Evolutionary conservation across 1,284 basidiomycete genomes (phyloP).

Genomic region (Psilocybe mexicana): DNA sequence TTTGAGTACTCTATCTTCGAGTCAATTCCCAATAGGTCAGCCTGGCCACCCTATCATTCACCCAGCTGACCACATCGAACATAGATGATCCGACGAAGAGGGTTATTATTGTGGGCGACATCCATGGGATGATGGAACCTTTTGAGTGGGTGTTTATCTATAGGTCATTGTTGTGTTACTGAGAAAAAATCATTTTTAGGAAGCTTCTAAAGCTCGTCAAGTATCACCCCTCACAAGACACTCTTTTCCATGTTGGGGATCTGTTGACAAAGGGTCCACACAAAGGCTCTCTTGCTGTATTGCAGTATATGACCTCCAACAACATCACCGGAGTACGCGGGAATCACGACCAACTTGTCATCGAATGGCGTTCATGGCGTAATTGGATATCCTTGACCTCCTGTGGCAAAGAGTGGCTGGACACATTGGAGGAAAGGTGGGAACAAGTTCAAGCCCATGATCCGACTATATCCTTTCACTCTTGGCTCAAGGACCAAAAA

Average conservation of each 20-base stretch:
- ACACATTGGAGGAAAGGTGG: slow-evolving; percentile 46
- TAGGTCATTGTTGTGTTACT: neutral
- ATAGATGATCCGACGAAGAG: slow-evolving; percentile 55
- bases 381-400: slow-evolving; percentile 57
- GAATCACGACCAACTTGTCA: slow-evolving; percentile 87
- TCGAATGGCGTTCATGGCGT: slow-evolving; percentile 87
- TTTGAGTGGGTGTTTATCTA: slow-evolving; percentile 53
- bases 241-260: slow-evolving; percentile 81
- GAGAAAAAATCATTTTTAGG: slow-evolving; percentile 36
- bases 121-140: slow-evolving; percentile 77
- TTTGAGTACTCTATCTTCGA: slow-evolving; percentile 40
- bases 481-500: slow-evolving; percentile 45
- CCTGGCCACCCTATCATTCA: neutral
- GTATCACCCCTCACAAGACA: slow-evolving; percentile 62
- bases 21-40: slow-evolving; percentile 57
- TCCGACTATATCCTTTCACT: slow-evolving; percentile 34
- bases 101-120: slow-evolving; percentile 77
- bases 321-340: slow-evolving; percentile 79
- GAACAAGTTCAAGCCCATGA: slow-evolving; percentile 32
- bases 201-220: slow-evolving; percentile 59
- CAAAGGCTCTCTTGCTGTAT: slow-evolving; percentile 59
- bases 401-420: slow-evolving; percentile 52
- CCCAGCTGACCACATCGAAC: neutral
- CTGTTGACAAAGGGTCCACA: slow-evolving; percentile 69
- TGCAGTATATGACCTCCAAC: slow-evolving; percentile 64